Base-by-base conservation (phyloP, 768 basidiomycete species). In the Auriculariales sp. region DNA sequence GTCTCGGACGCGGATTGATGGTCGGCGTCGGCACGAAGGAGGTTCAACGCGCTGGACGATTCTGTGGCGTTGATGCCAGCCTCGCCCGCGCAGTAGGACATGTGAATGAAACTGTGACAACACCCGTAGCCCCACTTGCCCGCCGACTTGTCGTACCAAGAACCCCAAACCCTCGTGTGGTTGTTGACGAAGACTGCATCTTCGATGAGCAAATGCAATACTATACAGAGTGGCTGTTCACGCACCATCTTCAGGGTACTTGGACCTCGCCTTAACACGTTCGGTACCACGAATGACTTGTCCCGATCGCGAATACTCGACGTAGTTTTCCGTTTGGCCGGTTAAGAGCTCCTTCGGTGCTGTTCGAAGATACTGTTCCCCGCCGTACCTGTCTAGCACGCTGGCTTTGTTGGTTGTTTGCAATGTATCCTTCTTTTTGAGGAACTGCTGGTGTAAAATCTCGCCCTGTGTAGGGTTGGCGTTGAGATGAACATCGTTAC, bases 401-500 rank as follows among this genome's bases (percentile, higher is more conserved):
- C 88, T 84, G 55, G 81, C 80, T 68, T 94, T 91, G 22, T 78
- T 84, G 29, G 80, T 79, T 57, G 93, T 90, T 64, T 87, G 90
- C 32, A 91, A 70, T 59, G 83, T 78, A 56, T 93, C 92, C 68
- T 92, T 97, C 74, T 92, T 94, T 59, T 91, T 73, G 56, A 75
- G 78, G 71, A 85, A 99, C 58, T 97, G 87, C 33, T 83, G 74
- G 61, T 97, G 93, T 30, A 95, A 70, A 14, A 94, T 73, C 67
- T 94, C 81, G 42, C 93, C 93, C 59, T 93, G 89, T 0, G 95
- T 99, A 3, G 95, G 95, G 57, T 94, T 95, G 34, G 95, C 88
- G 58, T 93, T 88, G 55, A 95, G 70, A 64, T 99, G 91, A 14
- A 99, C 83, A 61, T 97, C 91, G 58, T 93, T 93, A 0, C 95